These are phyloP conservation scores for Boletales sp. DNA, from an alignment of 768 basidiomycete species.

Conservation along the genomic window DNA sequence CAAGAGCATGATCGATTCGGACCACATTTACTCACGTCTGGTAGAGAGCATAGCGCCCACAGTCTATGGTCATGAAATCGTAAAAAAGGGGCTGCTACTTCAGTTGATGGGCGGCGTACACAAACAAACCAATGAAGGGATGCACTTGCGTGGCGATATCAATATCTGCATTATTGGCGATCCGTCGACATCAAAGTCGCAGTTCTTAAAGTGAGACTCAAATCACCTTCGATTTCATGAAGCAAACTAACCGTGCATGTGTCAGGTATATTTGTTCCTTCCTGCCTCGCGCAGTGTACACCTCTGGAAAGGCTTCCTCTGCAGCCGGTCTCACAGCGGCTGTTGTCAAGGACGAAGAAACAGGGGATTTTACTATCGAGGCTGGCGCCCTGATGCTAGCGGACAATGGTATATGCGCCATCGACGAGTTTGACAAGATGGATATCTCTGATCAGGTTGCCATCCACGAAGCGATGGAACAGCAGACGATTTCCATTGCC, in stretches of 20 bases:
- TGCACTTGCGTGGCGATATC: conserved; percentile 97
- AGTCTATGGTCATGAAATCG: conserved; percentile 97
- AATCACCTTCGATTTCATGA: not conserved
- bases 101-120: conserved; percentile 99
- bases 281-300: conserved; percentile 96
- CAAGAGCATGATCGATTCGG: conserved; percentile 88
- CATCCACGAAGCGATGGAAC: conserved; percentile 99
- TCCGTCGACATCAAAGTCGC: conserved; percentile 96
- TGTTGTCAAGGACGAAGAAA: conserved; percentile 97
- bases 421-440: conserved; percentile 99
- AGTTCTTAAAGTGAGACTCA: conserved; percentile 86
- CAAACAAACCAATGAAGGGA: conserved; percentile 93
- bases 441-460: conserved; percentile 98
- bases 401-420: conserved; percentile 99
- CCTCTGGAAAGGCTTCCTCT: conserved; percentile 98
- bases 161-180: conserved; percentile 99
- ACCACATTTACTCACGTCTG: conserved; percentile 91
- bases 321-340: conserved; percentile 98
- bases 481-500: conserved; percentile 98
- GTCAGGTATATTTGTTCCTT: conserved; percentile 94
- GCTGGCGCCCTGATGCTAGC: conserved; percentile 99
- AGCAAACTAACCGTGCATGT: not conserved
- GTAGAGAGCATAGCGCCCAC: conserved; percentile 97
- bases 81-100: conserved; percentile 94
- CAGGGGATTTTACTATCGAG: conserved; percentile 98